phyloP scores from a whole-genome alignment of 768 basidiomycete genomes.

The Lentinula edodes region DNA sequence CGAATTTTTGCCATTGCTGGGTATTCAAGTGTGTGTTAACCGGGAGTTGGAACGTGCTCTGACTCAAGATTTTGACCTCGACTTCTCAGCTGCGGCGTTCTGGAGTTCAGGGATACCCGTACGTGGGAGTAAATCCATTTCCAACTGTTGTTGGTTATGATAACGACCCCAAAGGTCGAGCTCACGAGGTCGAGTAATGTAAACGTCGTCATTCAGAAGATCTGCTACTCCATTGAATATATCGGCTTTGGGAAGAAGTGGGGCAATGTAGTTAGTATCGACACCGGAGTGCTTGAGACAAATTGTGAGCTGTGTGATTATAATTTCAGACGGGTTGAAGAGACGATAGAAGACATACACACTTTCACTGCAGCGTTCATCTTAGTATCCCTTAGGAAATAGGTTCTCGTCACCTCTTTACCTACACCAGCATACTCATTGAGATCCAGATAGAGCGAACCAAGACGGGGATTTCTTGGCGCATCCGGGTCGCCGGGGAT shows the following conservation, averaged over 20 bases:
- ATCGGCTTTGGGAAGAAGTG: slow-evolving; percentile 67
- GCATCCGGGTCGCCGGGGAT: slow-evolving; percentile 49
- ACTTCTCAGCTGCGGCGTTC: background rate
- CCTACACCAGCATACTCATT: slow-evolving; percentile 67
- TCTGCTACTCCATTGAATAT: slow-evolving; percentile 64
- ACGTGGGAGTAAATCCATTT: slow-evolving; percentile 28
- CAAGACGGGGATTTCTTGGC: slow-evolving; percentile 56
- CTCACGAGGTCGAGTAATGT: slow-evolving; percentile 44
- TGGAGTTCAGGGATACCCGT: slow-evolving; percentile 2
- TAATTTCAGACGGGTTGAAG: background rate
- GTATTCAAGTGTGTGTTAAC: background rate
- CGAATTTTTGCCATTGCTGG: background rate
- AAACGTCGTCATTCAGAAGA: slow-evolving; percentile 52
- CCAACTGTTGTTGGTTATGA: slow-evolving; percentile 29
- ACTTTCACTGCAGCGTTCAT: slow-evolving; percentile 78
- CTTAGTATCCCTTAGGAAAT: slow-evolving; percentile 67
- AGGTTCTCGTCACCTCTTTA: slow-evolving; percentile 52
- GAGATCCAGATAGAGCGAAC: slow-evolving; percentile 63
- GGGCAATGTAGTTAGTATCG: slow-evolving; percentile 50
- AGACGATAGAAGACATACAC: background rate
- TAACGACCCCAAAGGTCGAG: slow-evolving; percentile 42
- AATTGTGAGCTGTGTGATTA: slow-evolving; percentile 45
- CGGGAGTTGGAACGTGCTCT: background rate
- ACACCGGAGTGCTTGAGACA: slow-evolving; percentile 51
- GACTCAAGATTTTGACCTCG: background rate